Conservation (phyloP, 2,329 filamentous ascomycete genomes). For the Colletotrichum sansevieriae region DNA sequence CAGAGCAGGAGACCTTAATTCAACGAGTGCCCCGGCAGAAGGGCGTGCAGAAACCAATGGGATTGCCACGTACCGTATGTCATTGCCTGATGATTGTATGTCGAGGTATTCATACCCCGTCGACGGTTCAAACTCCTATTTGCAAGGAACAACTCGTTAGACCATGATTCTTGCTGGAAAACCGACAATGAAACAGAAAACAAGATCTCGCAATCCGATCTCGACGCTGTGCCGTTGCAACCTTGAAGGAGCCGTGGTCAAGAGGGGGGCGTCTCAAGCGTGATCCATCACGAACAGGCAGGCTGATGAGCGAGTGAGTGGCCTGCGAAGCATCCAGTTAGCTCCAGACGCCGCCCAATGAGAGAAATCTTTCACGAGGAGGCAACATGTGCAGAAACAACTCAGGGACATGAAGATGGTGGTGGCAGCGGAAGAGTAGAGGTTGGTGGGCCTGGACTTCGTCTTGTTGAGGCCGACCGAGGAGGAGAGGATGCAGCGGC, state of each 20-base stretch:
- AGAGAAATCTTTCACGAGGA: conserved; percentile 28
- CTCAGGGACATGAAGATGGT: conserved; percentile 1
- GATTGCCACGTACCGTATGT: conserved; percentile 65
- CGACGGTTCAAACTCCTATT: conserved; percentile 69
- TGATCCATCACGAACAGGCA: conserved; percentile 25
- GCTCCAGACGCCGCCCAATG: conserved; percentile 14
- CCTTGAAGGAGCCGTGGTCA: conserved; percentile 14
- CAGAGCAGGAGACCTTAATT: conserved; percentile 4
- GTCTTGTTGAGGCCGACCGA: conserved; percentile 39
- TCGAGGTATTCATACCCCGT: conserved; percentile 68
- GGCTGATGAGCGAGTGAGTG: conserved; percentile 22
- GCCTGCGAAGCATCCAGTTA: conserved; percentile 29
- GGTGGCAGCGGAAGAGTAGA: conserved; percentile 4
- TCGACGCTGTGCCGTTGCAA: conserved; percentile 36
- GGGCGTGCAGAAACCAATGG: conserved; percentile 40
- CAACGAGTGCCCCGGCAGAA: conserved; percentile 9
- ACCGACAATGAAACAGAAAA: conserved; percentile 15
- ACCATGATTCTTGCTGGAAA: conserved; percentile 33
- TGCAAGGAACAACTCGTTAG: conserved; percentile 47
- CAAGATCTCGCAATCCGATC: conserved; percentile 28
- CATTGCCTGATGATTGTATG: conserved; percentile 61
- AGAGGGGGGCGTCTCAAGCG: conserved; percentile 23
- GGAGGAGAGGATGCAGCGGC: conserved; percentile 23
- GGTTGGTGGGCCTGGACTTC: conserved; percentile 32
- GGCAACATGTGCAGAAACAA: conserved; percentile 20